These are phyloP conservation scores for Boletus sp. DNA, from an alignment of 768 basidiomycete genomes.

Conservation along the genomic window DNA sequence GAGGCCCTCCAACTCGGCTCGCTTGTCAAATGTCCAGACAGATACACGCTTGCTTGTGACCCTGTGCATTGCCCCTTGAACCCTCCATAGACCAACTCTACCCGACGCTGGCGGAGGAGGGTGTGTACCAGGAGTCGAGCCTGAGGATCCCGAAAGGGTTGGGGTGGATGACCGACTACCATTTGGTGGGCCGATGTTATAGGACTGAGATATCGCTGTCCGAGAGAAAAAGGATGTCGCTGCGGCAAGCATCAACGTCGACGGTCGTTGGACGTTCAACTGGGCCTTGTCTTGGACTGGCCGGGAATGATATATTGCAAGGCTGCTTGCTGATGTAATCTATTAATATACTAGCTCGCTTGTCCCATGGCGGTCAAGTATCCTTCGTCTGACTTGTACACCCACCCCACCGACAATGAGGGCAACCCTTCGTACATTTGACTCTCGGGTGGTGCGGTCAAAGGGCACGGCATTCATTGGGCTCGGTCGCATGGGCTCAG, in stretches of 20 bases:
- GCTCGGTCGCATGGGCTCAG: constrained; percentile 83
- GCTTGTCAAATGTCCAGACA: constrained; percentile 92
- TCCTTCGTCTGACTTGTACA: not conserved
- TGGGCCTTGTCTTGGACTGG: not conserved
- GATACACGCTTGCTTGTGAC: constrained; percentile 86
- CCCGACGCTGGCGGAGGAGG: constrained; percentile 42
- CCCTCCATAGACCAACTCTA: constrained; percentile 83
- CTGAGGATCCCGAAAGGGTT: constrained; percentile 31
- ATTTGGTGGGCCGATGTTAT: constrained; percentile 52
- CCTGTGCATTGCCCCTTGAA: constrained; percentile 84
- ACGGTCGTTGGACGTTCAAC: not conserved
- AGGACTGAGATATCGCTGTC: constrained; percentile 77
- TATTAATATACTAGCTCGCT: not conserved
- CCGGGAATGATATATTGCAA: not conserved
- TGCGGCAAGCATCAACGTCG: constrained; percentile 62
- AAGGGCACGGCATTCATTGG: constrained; percentile 77
- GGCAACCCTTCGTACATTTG: constrained; percentile 41
- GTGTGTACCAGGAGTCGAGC: constrained; percentile 35
- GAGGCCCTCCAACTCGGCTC: constrained; percentile 69
- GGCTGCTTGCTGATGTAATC: constrained; percentile 11
- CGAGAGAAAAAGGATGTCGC: constrained; percentile 81
- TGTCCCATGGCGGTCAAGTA: not conserved
- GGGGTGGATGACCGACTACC: constrained; percentile 39
- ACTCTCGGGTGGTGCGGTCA: constrained; percentile 36
- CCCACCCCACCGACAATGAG: constrained; percentile 40